Evolutionary conservation across 441 rosid species (phyloP), one percentile per base, ranked within the genome.

Genomic region (Brassica balearica): DNA sequence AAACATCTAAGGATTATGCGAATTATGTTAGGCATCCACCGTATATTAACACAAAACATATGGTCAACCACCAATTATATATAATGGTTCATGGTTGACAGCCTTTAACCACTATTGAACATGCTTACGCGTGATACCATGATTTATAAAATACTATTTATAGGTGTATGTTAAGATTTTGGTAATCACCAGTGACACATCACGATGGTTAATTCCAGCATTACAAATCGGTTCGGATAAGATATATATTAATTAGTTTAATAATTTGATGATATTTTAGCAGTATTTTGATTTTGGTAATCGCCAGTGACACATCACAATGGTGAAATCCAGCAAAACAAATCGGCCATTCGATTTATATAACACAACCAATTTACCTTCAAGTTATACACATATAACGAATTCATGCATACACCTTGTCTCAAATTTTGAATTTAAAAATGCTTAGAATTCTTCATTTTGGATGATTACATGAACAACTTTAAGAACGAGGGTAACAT

Each of bases 141-240:
- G 29, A 67, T 67, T 22, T 22, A 60, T 72, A 66, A 2, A 66
- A 22, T 67, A 72, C 14, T 23, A 17, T 17, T 17, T 17, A 56
- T 32, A 63, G 2, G 70, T 72, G 64, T 78, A 29, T 43, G 62
- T 72, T 60, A 72, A 8, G 81, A 77, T 77, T 51, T 64, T 70
- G 66, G 66, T 71, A 19, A 71, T 56, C 72, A 77, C 72, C 63
- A 71, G 19, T 58, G 63, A 71, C 72, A 43, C 72, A 65, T 55
- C 71, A 65, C 14, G 63, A 68, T 61, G 74, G 73, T 73, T 23
- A 67, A 46, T 14, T 78, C 74, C 77, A 78, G 69, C 74, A 22
- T 61, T 61, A 15, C 67, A 5, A 22, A 67, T 68, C 58, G 48
- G 65, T 46, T 60, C 58, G 15, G 43, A 67, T 48, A 48, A 78